Percentiles rank a stretch among this genome's conserved stretches.
phyloP scores from a whole-genome alignment of 2,329 filamentous ascomycete genomes.

The Phialophora expanda region DNA sequence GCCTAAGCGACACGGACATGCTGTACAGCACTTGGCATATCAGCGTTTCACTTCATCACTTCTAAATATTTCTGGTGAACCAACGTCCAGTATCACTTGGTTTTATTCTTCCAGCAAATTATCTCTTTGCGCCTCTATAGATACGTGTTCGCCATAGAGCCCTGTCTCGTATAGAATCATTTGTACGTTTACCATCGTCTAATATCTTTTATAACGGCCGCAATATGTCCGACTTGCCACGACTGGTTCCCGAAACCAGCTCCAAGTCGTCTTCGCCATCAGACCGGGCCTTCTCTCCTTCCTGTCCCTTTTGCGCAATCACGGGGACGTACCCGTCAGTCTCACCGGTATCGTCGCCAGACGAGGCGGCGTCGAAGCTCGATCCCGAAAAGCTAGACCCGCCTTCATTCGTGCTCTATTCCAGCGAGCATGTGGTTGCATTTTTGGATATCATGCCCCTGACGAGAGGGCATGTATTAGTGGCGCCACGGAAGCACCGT shows the following conservation, averaged over 20 bases:
- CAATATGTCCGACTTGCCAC: conserved; percentile 15
- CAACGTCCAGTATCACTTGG: background rate
- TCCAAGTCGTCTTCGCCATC: background rate
- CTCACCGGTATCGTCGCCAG: conserved; percentile 35
- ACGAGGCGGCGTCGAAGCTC: conserved; percentile 5
- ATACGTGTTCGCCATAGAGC: background rate
- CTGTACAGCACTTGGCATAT: background rate
- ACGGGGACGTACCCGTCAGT: conserved; percentile 48
- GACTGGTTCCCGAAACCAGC: conserved; percentile 12
- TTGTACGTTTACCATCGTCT: background rate
- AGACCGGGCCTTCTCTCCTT: conserved; percentile 15
- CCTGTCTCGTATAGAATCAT: background rate
- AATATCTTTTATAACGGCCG: no score
- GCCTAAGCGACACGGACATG: background rate
- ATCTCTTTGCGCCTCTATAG: background rate
- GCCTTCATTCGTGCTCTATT: conserved; percentile 67
- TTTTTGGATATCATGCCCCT: conserved; percentile 95
- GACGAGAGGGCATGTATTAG: conserved; percentile 78
- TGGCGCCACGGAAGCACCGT: conserved; percentile 77
- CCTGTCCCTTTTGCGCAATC: conserved; percentile 20
- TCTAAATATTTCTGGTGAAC: background rate
- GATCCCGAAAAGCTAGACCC: conserved; percentile 33
- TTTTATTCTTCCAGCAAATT: background rate
- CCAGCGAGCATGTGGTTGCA: conserved; percentile 76
- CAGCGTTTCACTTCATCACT: background rate